Base-by-base conservation (phyloP, 78 protist genomes). In the Dictyostelium purpureum region DNA sequence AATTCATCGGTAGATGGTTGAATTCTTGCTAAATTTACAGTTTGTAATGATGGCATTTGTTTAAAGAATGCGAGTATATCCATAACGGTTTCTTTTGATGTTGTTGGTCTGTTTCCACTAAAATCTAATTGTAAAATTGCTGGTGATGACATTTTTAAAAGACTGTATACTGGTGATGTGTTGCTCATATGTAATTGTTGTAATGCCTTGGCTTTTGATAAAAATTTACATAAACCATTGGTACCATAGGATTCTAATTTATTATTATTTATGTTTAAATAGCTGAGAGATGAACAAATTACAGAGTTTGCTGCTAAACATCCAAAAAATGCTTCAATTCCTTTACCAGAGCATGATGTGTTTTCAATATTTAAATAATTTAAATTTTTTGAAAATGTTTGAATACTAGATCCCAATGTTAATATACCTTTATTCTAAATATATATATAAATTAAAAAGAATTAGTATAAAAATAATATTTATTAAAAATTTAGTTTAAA, bases 21-120 rank as follows among this genome's bases (percentile, higher is more conserved):
- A 19, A 40, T 59, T 43, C 70, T 77, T 7, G 92, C n/a, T 7
- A 85, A 54, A 59, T 70, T 73, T 2, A 85, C 35, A 6, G 24
- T 4, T 14, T 35, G 28, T 1, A 85, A 12, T 0, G 24, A 5
- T 43, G 92, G 16, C 57, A 51, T 52, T 74, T 85, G 92, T 33
- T 85, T 85, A 40, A 85, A 61, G 42, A 85, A 85, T 14, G 54
- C n/a, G 14, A 85, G 38, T 16, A 73, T 11, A 40, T 85, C 92
- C 5, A 85, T 28, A 7, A 28, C 28, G 33, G 69, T 51, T 38
- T 85, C 92, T 47, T 85, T 85, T 0, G 43, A 45, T 0, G 92
- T 67, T 11, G 80, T 33, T 54, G 92, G 69, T 31, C 42, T 47
- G 35, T 85, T 85, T 0, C 92, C 92, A 61, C 65, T 42, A 38